Evolutionary conservation across 352 stramenopile genomes (phyloP), one percentile per base, ranked within the genome.

Genomic region (Plasmopara viticola): DNA sequence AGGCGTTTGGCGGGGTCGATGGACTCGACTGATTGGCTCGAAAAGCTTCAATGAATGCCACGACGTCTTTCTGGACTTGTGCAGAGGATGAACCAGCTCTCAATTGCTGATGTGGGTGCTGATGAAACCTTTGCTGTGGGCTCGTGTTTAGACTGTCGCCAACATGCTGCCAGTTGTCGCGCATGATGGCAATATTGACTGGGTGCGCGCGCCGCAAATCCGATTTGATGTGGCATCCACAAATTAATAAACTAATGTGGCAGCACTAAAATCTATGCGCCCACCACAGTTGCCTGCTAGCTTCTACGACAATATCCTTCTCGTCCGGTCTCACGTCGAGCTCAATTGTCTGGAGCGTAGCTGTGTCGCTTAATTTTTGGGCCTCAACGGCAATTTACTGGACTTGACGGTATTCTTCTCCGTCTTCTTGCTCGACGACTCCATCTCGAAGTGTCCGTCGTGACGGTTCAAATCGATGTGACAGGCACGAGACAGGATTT

Each of bases 31-130:
- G 74, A 44, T 58, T 76, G 39, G 62, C 58, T 39, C 79, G 73
- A 30, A 86, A 70, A 0, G 43, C 42, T 45, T 88, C 70, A 0
- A 90, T 48, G 39, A 90, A 87, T n/a, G 71, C 64, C 17, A 71
- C 66, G 44, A 87, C 60, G 30, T 88, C 75, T 29, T 65, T 66
- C 46, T 80, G 69, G 0, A 47, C 40, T 38, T 47, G 73, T 10
- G 41, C 37, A 25, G 43, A 20, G 9, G 15, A 13, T 48, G 25
- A 25, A 8, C 7, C 10, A 12, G 31, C 7, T 35, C 31, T 35
- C 10, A 35, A 5, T 35, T 35, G 31, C 31, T 35, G 7, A 35
- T 35, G 6, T 2, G 10, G 31, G 10, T 4, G 31, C 31, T 35
- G 31, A 35, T 35, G 4, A 35, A 12, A 35, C 0, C 10, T 5